Evolutionary conservation across 2,329 filamentous ascomycete species (phyloP), one percentile per base, ranked within the genome.

Genomic region (Epichloe sibirici): DNA sequence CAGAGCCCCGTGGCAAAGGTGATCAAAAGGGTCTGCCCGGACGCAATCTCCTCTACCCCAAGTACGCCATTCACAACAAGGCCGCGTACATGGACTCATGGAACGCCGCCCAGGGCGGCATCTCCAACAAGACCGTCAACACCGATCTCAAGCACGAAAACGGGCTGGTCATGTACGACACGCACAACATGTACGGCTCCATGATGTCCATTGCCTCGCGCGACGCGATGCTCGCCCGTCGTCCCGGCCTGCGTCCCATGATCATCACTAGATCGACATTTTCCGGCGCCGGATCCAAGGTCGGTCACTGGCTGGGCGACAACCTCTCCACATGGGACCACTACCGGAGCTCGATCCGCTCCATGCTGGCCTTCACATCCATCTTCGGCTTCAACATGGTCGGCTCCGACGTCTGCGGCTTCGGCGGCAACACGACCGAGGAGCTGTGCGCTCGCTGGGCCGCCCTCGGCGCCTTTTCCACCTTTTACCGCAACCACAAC

Each of bases 251-350:
- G 65, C 81, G 89, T 0, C 89, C 89, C 0, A 88, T 94, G 68
- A 86, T 95, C 62, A 89, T 95, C 61, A 86, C 85, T 0, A 82
- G 89, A 15, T 88, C 84, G 40, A 93, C 88, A 1, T 93, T 91
- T 62, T 77, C 86, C 9, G 88, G 88, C 3, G 81, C 81, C 0
- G 88, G 89, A 1, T 81, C 80, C 64, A 85, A 78, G 71, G 83
- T 86, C 1, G 88, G 86, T 1, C 88, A 93, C 66, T 94, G 88
- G 88, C 86, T 87, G 34, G 86, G 85, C 37, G 83, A 91, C 65
- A 90, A 90, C 62, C 70, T 73, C 17, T 84, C 82, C 3, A 75
- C 79, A 13, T 91, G 85, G 80, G 75, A 77, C 0, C 85, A 82
- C 64, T 86, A 90, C 79, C 85, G 78, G 66, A 83, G 85, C 65